These are phyloP conservation scores for Ogataea parapolymorpha DNA, from an alignment of 805 yeast species.

Conservation along the genomic window DNA sequence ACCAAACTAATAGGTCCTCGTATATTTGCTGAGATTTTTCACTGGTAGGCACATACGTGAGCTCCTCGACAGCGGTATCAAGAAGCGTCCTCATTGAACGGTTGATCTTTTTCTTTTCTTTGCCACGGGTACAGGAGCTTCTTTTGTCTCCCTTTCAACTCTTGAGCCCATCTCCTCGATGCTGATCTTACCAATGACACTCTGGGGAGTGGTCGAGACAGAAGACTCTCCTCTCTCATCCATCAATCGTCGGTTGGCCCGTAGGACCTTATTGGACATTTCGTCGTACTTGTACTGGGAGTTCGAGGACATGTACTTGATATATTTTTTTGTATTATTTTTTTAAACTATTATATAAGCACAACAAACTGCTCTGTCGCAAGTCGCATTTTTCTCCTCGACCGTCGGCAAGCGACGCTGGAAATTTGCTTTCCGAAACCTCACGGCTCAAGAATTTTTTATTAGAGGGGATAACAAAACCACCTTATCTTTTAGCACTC, in stretches of 20 bases:
- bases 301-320: slow-evolving; percentile 6
- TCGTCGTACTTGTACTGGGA: slow-evolving; percentile 56
- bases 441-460: slow-evolving; percentile 1
- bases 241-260: slow-evolving; percentile 52
- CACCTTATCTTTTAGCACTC: slow-evolving; percentile 4
- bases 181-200: slow-evolving; percentile 67
- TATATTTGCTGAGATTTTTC: slow-evolving; percentile 48
- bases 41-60: slow-evolving; percentile 62
- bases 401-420: slow-evolving; percentile 11
- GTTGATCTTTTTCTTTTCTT: slow-evolving; percentile 9
- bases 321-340: background rate
- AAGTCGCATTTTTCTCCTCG: background rate
- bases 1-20: slow-evolving; percentile 58
- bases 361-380: background rate
- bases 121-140: background rate
- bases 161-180: slow-evolving; percentile 61
- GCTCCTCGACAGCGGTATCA: slow-evolving; percentile 40
- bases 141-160: slow-evolving; percentile 6
- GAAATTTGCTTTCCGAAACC: slow-evolving; percentile 23
- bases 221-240: slow-evolving; percentile 39
- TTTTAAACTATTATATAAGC: slow-evolving; percentile 4
- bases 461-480: slow-evolving; percentile 5
- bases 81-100: slow-evolving; percentile 28
- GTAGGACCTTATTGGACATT: slow-evolving; percentile 74
- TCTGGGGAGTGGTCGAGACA: slow-evolving; percentile 65